Evolutionary conservation across 768 basidiomycete genomes (phyloP), one percentile per base, ranked within the genome.

Genomic region (Russula dissimulans): DNA sequence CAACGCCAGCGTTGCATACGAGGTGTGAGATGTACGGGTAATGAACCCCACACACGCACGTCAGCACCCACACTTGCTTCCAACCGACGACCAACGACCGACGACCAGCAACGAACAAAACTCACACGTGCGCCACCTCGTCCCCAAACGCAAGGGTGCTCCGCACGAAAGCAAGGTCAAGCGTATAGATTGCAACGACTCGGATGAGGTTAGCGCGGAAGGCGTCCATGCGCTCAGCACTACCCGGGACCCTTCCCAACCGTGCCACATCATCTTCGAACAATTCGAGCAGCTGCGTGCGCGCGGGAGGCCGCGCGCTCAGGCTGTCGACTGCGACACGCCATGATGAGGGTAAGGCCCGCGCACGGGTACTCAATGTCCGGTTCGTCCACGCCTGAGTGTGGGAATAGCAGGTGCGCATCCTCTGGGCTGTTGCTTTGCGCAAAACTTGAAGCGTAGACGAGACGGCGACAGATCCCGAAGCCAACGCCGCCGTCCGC

Each of bases 1-100:
- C 81, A 0, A 86, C 73, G 5, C 91, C 91, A 11, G 91, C 91
- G 63, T 93, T 94, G 69, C 79, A 85, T 39, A 92, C 80, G 42
- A 92, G 71, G 67, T 89, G 90, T 0, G 91, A 89, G 31, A 94
- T 74, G 66, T 93, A 90, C 2, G 86, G 80, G 65, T 90, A 87
- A 61, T 91, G 92, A 57, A 18, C 42, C 5, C 8, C 26, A n/a
- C 39, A 3, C 15, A n/a, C 41, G 29, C 34, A 12, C 11, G 38
- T 34, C 26, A 56, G 38, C 26, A 22, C 38, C 34, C 12, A 12
- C 49, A 22, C 18, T 6, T 4, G 48, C 34, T 9, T 34, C 10
- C 39, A 15, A 8, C 44, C 44, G 22, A 45, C 9, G 9, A 7
- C 44, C 44, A 47, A 12, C 1, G 8, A 12, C 22, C 22, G n/a